phyloP scores from a whole-genome alignment of 139 green algal genomes.

The Pleodorina starrii region DNA sequence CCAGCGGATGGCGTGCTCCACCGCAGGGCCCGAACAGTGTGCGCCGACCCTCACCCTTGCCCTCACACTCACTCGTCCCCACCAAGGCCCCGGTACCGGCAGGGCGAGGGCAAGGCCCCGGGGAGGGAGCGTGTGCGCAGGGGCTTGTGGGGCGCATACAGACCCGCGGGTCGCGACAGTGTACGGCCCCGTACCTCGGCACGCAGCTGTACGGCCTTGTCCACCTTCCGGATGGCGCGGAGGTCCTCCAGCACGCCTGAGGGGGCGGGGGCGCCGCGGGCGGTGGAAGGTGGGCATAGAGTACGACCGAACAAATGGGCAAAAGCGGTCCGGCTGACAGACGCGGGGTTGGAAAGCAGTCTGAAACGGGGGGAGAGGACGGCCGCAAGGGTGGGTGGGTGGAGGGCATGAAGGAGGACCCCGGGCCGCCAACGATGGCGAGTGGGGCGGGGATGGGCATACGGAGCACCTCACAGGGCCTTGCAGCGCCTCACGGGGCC shows the following conservation, averaged over 20 bases:
- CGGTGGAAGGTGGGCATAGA: too few relatives aligned
- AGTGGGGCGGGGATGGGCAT: too few relatives aligned
- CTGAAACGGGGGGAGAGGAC: not conserved
- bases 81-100: not conserved
- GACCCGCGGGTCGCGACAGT: not conserved
- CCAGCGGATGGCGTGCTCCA: not conserved
- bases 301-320: too few relatives aligned
- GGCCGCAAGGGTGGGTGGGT: not conserved
- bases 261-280: not conserved
- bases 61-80: too few relatives aligned
- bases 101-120: not conserved
- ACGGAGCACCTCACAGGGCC: too few relatives aligned
- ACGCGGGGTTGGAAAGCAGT: not conserved
- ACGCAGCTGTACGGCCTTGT: slow-evolving; percentile 45
- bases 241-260: slow-evolving; percentile 56
- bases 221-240: slow-evolving; percentile 44
- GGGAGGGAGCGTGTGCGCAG: not conserved
- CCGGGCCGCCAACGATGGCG: too few relatives aligned
- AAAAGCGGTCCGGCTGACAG: not conserved
- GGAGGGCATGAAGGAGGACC: not conserved
- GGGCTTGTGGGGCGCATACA: too few relatives aligned
- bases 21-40: not conserved
- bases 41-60: not conserved
- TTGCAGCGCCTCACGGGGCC: too few relatives aligned
- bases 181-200: slow-evolving; percentile 16